These are phyloP conservation scores for Lachancea kluyveri DNA, from an alignment of 805 yeast genomes.

Conservation along the genomic window DNA sequence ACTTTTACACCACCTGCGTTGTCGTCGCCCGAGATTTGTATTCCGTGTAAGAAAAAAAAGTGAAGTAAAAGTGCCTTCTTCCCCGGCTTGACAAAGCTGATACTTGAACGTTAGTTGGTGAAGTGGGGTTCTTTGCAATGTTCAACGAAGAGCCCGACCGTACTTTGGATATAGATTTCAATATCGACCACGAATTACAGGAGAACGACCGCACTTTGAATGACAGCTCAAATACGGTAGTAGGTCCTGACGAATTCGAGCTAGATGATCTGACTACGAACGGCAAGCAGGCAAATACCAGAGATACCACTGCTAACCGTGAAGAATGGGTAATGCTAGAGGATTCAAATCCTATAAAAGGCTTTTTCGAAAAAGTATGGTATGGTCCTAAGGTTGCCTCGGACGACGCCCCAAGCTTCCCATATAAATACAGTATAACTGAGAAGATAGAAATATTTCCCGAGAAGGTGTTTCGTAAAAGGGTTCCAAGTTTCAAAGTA, in stretches of 20 bases:
- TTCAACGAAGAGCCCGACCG: too few relatives aligned
- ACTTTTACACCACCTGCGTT: too few relatives aligned
- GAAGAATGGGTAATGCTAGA: slow-evolving; percentile 20
- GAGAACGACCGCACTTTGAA: too few relatives aligned
- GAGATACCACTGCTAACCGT: neutral
- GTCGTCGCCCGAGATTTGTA: too few relatives aligned
- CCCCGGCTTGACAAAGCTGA: too few relatives aligned
- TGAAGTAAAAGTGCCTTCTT: too few relatives aligned
- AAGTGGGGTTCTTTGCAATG: too few relatives aligned
- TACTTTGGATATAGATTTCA: too few relatives aligned
- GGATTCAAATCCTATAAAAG: slow-evolving; percentile 11
- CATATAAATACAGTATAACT: slow-evolving; percentile 15
- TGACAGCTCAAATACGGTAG: too few relatives aligned
- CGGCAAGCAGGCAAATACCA: neutral
- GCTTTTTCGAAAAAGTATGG: slow-evolving; percentile 38
- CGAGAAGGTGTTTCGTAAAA: slow-evolving; percentile 22
- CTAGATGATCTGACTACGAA: slow-evolving; percentile 3
- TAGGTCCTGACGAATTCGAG: slow-evolving; percentile 5
- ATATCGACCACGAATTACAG: too few relatives aligned
- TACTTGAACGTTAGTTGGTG: too few relatives aligned
- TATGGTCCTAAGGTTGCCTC: slow-evolving; percentile 46
- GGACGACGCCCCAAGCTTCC: slow-evolving; percentile 43
- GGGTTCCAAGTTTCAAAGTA: slow-evolving; percentile 24
- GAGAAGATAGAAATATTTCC: slow-evolving; percentile 41
- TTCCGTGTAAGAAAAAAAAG: too few relatives aligned